phyloP scores from a whole-genome alignment of 2,329 filamentous ascomycete species.

The Venturia nashicola region DNA sequence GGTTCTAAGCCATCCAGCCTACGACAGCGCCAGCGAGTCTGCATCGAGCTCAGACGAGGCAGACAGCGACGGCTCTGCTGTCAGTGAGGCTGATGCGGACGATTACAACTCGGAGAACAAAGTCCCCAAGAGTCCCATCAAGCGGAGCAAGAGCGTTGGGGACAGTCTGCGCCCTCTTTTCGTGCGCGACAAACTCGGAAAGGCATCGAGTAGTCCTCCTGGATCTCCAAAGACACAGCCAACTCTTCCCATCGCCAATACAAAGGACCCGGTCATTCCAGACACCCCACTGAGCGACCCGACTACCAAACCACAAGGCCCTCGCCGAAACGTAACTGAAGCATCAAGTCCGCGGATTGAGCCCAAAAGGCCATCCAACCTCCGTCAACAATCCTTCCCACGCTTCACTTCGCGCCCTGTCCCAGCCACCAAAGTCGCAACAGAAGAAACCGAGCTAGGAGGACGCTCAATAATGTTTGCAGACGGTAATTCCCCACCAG shows the following conservation, averaged over 20 bases:
- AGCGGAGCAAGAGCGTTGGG: slow-evolving; percentile 1
- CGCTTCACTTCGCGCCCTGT: slow-evolving; percentile 64
- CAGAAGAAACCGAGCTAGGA: slow-evolving; percentile 39
- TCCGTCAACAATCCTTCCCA: slow-evolving; percentile 43
- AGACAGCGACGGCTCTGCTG: slow-evolving; percentile 15
- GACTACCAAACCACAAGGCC: not conserved
- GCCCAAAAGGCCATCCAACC: slow-evolving; percentile 33
- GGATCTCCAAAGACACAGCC: not conserved
- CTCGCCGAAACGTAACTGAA: not conserved
- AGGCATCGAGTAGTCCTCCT: slow-evolving; percentile 10
- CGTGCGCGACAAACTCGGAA: slow-evolving; percentile 11
- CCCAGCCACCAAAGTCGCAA: slow-evolving; percentile 54
- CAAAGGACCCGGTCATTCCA: not conserved
- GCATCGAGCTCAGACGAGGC: slow-evolving; percentile 29
- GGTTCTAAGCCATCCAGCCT: not conserved
- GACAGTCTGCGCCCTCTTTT: not conserved
- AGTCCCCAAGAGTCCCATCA: not conserved
- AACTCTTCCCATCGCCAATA: not conserved
- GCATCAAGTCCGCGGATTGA: not conserved
- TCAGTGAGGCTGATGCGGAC: slow-evolving; percentile 8
- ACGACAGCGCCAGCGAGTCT: slow-evolving; percentile 11
- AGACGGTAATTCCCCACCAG: slow-evolving; percentile 23
- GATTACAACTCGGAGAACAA: not conserved
- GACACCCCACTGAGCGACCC: not conserved
- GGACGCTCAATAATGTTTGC: slow-evolving; percentile 69